Base-by-base conservation (phyloP, 1,139 yeast species). In the Martiniozyma asiatica region DNA sequence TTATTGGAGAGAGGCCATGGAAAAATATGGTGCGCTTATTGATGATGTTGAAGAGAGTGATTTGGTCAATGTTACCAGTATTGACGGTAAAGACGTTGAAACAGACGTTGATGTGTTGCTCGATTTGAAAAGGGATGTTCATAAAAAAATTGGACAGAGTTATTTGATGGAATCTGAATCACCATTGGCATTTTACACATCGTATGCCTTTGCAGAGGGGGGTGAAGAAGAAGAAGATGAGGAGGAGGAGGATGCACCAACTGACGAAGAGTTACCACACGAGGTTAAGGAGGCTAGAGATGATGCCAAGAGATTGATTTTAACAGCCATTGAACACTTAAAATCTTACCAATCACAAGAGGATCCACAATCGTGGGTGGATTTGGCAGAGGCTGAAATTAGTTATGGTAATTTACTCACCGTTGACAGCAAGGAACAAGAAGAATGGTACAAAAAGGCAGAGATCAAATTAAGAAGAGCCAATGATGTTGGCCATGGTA, bases 351-450 rank as follows among this genome's bases (percentile, higher is more conserved):
- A 75, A 50, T 71, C 73, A 31, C 73, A 71, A 19, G 82, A 76
- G 31, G 82, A 77, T 22, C 94, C 94, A 0, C 78, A 76, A 36
- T 63, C 78, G 7, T 78, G 89, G 79, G 94, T 75, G 6, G 68
- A 69, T 41, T 59, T 79, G 26, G 95, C 95, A 3, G 97, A 89
- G 51, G 87, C 93, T 1, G 63, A 72, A 48, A 80, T 87, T 22
- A 69, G 78, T 10, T 58, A 81, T 42, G 96, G 87, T 8, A 85
- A 85, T 47, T 50, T 84, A 35, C 61, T 67, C 40, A 79, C 73
- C 8, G 56, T 69, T 25, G 85, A 77, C 22, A 65, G 79, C 32
- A 55, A 58, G 22, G 75, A 74, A 27, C 94, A 82, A 53, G 79
- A 74, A 37, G 45, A 59, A 10, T 56, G 65, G 33, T 85, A 85